These are phyloP conservation scores for Alectoria sarmentosa DNA, from an alignment of 495 filamentous ascomycete species.

Conservation along the genomic window DNA sequence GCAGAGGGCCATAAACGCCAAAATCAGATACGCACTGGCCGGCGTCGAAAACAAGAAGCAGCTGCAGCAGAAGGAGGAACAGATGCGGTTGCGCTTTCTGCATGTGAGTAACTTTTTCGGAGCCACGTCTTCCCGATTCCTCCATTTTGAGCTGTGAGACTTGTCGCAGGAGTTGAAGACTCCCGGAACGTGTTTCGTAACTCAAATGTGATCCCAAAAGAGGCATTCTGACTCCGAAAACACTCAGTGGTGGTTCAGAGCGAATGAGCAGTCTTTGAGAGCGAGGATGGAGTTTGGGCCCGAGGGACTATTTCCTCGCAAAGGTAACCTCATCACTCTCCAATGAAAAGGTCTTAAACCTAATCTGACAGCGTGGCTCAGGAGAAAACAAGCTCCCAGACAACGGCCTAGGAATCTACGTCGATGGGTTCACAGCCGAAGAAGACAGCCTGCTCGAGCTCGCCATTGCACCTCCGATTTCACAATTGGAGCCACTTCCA, in stretches of 20 bases:
- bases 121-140: too few relatives aligned
- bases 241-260: constrained; percentile 2
- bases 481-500: neutral
- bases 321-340: neutral
- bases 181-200: too few relatives aligned
- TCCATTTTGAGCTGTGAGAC: too few relatives aligned
- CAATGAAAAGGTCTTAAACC: neutral
- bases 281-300: neutral
- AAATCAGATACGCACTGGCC: neutral
- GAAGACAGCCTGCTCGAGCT: neutral
- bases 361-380: neutral
- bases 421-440: neutral
- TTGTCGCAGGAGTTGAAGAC: too few relatives aligned
- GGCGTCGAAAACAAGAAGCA: neutral
- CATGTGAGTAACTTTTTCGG: too few relatives aligned
- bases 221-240: too few relatives aligned
- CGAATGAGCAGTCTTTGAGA: neutral
- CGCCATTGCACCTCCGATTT: neutral
- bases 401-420: neutral
- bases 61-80: neutral
- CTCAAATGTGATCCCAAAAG: too few relatives aligned
- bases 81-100: neutral
- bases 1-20: neutral
- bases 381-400: neutral
- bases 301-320: neutral